Base-by-base conservation (phyloP, 768 basidiomycete genomes). In the Xerocomellus intermedius region DNA sequence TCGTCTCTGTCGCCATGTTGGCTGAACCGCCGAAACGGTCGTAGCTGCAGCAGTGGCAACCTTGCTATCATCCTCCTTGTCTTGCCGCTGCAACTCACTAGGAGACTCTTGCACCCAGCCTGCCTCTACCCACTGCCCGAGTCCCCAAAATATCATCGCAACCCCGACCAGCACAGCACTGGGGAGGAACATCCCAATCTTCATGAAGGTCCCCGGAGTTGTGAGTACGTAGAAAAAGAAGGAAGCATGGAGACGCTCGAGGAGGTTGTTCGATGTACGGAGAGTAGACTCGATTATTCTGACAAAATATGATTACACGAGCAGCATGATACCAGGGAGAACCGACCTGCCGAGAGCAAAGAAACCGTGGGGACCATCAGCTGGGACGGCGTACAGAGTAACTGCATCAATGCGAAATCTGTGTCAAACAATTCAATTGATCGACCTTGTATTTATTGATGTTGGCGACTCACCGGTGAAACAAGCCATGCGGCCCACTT, bases 361-460 rank as follows among this genome's bases (percentile, higher is more conserved):
- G 69, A 98, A 99, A 0, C 97, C 97, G 69, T 99, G 94, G 8
- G 97, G 97, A 8, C 96, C 94, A 7, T 77, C 72, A 1, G 95
- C 89, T 17, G 95, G 94, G 7, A 92, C 73, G 17, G 87, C 94
- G 66, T 89, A 97, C 19, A 98, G 67, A 1, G 95, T 98, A 57
- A 98, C 79, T 0, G 95, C 91, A 70, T 98, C 96, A 50, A 99
- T 94, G 41, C 94, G 86, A 68, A 90, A 98, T 71, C 93, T 95
- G 41, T 52, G 14, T 41, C 13, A 33, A 44, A 42, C 12, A 32
- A 42, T 35, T 46, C 21, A n/a, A 26, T 28, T 8, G n/a, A 39
- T 24, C 26, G 16, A 24, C n/a, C 14, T n/a, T 12, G 3, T 17
- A 19, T 43, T 52, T n/a, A 35, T 24, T 38, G 5, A 30, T 21